Evolutionary conservation across 1,284 basidiomycete species (phyloP), one percentile per base, ranked within the genome.

Genomic region (Porodaedalea pini): DNA sequence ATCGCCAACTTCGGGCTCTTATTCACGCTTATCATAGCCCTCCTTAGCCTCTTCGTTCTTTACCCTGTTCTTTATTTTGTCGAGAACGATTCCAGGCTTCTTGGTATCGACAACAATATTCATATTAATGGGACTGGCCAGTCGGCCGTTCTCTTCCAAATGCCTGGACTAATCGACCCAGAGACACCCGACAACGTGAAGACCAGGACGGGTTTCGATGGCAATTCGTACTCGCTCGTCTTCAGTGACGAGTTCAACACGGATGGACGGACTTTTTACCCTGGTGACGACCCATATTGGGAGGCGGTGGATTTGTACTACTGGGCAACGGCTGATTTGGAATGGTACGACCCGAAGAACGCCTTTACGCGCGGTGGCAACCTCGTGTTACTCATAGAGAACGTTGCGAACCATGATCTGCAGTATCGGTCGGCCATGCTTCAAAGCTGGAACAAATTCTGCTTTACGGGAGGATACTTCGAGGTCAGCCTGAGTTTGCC

Each of bases 221-320:
- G 83, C 2, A 60, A 80, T 23, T 66, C 76, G 17, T 76, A 71
- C 73, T 53, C 76, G 48, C 74, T 87, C 50, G 82, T 87, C 5
- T 92, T 92, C 67, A 89, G 83, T 0, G 92, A 96, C 74, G 92
- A 95, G 71, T 94, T 94, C 71, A 82, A 92, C 45, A 65, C 61
- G 2, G 80, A 83, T n/a, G 88, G 87, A 40, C 76, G 88, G 54
- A 79, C 85, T 2, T 90, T 88, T 68, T 84, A 80, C 65, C 79
- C 81, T 2, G 73, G 82, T n/a, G 82, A 86, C 67, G 85, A 88
- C 61, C 83, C 85, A 0, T 86, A 76, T 68, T 90, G 88, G 87
- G 86, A 89, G 68, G 87, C 86, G 2, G 77, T 73, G 3, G 81
- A 87, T 63, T 66, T 88, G 19, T 81, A 84, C 73, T 94, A 94